Conservation (phyloP, 441 rosid species). For the Melastoma candidum region DNA sequence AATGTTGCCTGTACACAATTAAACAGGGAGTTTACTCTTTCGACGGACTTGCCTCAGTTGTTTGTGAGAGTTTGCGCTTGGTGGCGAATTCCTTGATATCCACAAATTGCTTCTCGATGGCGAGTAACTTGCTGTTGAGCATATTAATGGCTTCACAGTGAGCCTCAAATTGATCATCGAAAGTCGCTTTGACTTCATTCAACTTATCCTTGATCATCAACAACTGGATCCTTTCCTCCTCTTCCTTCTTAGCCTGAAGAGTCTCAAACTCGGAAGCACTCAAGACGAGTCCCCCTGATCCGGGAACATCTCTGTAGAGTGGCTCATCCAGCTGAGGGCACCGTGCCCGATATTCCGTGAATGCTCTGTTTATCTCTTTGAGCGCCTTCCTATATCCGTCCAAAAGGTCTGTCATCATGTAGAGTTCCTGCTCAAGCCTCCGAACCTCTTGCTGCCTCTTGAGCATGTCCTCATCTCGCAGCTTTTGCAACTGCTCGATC, state of each 20-base stretch:
- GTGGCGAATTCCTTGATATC: conserved; percentile 25
- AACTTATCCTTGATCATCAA: conserved; percentile 31
- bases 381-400: conserved; percentile 66
- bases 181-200: conserved; percentile 40
- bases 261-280: conserved; percentile 55
- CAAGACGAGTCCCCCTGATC: conserved; percentile 77
- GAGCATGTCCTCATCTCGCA: conserved; percentile 46
- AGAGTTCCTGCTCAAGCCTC: conserved; percentile 63
- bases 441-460: conserved; percentile 37
- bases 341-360: conserved; percentile 52
- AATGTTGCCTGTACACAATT: too few species aligned
- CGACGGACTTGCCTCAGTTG: background rate
- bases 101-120: conserved; percentile 32
- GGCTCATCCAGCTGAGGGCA: conserved; percentile 49
- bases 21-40: too few species aligned
- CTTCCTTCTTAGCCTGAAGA: conserved; percentile 54
- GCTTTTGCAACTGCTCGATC: conserved; percentile 56
- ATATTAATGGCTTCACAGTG: conserved; percentile 21
- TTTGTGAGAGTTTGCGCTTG: conserved; percentile 22
- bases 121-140: conserved; percentile 24
- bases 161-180: conserved; percentile 26
- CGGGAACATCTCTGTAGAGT: conserved; percentile 61
- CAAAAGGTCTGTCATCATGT: conserved; percentile 52
- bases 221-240: conserved; percentile 39
- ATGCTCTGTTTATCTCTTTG: conserved; percentile 52